Percentiles rank a stretch among this genome's conserved stretches.
Conservation (phyloP, 768 basidiomycete species). For the Auricularia cornea region DNA sequence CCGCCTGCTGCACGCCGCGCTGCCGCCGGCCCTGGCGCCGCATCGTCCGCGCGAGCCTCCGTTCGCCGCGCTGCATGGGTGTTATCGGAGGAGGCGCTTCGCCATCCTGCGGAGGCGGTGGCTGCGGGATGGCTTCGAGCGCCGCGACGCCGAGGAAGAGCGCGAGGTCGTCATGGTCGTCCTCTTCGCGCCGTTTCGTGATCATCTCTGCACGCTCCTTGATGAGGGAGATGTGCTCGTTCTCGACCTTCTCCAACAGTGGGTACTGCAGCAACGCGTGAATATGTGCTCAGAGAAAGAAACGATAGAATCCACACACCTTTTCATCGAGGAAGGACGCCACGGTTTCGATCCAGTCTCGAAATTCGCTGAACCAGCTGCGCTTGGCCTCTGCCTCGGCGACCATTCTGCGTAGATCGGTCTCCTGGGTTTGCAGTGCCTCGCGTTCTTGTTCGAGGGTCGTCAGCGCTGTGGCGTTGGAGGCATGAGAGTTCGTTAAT, state of each 20-base stretch:
- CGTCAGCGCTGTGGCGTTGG: slow-evolving; percentile 46
- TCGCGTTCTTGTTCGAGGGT: slow-evolving; percentile 53
- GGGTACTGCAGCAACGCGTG: slow-evolving; percentile 49
- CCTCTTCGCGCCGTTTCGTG: slow-evolving; percentile 53
- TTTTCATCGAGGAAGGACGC: slow-evolving; percentile 86
- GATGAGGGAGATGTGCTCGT: slow-evolving; percentile 62
- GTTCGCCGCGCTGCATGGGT: slow-evolving; percentile 40
- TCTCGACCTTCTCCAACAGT: slow-evolving; percentile 65
- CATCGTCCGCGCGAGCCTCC: slow-evolving; percentile 48
- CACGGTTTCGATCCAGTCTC: slow-evolving; percentile 73
- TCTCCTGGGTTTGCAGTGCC: slow-evolving; percentile 58
- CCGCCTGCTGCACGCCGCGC: slow-evolving; percentile 11
- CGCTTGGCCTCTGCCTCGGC: slow-evolving; percentile 67
- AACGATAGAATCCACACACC: too few relatives aligned
- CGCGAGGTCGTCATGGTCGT: slow-evolving; percentile 75
- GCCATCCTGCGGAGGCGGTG: slow-evolving; percentile 30
- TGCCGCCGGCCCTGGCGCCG: slow-evolving; percentile 42
- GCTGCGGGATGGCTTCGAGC: slow-evolving; percentile 13
- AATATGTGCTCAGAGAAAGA: too few relatives aligned
- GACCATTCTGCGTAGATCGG: slow-evolving; percentile 68
- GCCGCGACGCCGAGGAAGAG: slow-evolving; percentile 51
- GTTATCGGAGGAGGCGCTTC: slow-evolving; percentile 54
- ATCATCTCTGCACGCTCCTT: slow-evolving; percentile 69
- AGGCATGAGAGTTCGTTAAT: slow-evolving; percentile 60
- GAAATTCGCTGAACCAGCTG: slow-evolving; percentile 72